Percentiles rank a stretch among this genome's conserved stretches.
These are phyloP conservation scores for Hypoxylon fragiforme DNA, from an alignment of 495 filamentous ascomycete species.

Conservation along the genomic window DNA sequence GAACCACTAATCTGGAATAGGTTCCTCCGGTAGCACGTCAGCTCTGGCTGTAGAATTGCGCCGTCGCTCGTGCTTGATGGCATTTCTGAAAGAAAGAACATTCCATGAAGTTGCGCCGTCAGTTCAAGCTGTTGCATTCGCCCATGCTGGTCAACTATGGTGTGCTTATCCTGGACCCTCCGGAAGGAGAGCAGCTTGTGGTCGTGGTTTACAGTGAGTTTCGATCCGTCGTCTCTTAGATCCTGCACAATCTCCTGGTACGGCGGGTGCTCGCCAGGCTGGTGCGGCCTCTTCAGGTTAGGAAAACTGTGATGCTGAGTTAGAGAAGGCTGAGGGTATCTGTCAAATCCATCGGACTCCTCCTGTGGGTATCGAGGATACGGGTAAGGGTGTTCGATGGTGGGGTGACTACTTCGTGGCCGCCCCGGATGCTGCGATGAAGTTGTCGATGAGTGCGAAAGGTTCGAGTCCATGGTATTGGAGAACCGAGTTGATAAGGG, in stretches of 20 bases:
- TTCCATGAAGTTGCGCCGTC: conserved; percentile 86
- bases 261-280: conserved; percentile 43
- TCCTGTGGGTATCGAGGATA: conserved; percentile 48
- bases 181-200: conserved; percentile 60
- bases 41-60: conserved; percentile 68
- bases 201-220: conserved; percentile 58
- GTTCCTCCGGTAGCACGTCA: conserved; percentile 93
- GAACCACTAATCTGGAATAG: conserved; percentile 90
- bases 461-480: conserved; percentile 47
- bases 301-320: conserved; percentile 58
- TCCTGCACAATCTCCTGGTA: conserved; percentile 59
- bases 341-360: conserved; percentile 50
- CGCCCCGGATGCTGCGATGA: conserved; percentile 49
- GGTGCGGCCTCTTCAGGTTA: conserved; percentile 56
- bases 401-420: conserved; percentile 45
- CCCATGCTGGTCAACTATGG: conserved; percentile 57
- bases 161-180: conserved; percentile 58
- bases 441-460: conserved; percentile 41
- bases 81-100: conserved; percentile 94
- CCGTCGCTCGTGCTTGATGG: conserved; percentile 69
- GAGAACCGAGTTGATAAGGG: conserved; percentile 51
- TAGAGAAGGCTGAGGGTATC: conserved; percentile 50
- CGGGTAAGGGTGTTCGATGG: conserved; percentile 46
- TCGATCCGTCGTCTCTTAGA: conserved; percentile 55
- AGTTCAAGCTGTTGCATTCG: conserved; percentile 62